Evolutionary conservation across 768 basidiomycete genomes (phyloP).

Genomic region (Russula vinacea): DNA sequence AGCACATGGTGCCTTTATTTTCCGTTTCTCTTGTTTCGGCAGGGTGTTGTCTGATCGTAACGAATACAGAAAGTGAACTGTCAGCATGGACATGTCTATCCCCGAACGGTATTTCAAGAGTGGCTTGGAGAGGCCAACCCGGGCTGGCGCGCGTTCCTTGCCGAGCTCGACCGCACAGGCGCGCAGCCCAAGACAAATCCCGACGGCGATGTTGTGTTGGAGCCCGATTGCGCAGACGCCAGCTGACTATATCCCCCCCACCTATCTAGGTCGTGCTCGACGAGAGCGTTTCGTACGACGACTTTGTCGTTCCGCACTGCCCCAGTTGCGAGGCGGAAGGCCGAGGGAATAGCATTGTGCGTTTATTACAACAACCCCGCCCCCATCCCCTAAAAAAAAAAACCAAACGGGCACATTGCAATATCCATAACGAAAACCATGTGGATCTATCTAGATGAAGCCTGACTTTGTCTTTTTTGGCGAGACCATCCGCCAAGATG

Average conservation of each 20-base stretch:
- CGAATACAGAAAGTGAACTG: conserved; percentile 68
- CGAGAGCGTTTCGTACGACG: conserved; percentile 64
- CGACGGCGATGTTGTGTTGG: conserved; percentile 76
- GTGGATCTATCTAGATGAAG: conserved; percentile 56
- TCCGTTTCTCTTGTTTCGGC: not conserved
- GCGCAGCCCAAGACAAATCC: conserved; percentile 77
- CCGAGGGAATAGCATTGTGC: conserved; percentile 58
- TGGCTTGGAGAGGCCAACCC: conserved; percentile 73
- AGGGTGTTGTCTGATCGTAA: not conserved
- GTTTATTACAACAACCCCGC: not conserved
- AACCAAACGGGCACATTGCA: not conserved
- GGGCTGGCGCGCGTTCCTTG: conserved; percentile 66
- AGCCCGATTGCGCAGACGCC: not conserved
- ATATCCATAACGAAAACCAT: not conserved
- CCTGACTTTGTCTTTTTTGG: conserved; percentile 87
- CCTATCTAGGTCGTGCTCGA: conserved; percentile 70
- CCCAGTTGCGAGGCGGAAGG: conserved; percentile 59
- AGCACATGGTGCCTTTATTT: too few species aligned
- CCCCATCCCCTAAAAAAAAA: conserved; percentile 26
- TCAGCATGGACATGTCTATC: conserved; percentile 62
- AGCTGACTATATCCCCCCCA: not conserved
- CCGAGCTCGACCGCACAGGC: conserved; percentile 58
- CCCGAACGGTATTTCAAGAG: conserved; percentile 69
- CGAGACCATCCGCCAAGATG: conserved; percentile 67
- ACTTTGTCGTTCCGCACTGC: conserved; percentile 80